A percentile compares a stretch with the other conserved stretches of the same genome.
Evolutionary conservation across 2,329 filamentous ascomycete species (phyloP).

Genomic region (Penicillium sp.): DNA sequence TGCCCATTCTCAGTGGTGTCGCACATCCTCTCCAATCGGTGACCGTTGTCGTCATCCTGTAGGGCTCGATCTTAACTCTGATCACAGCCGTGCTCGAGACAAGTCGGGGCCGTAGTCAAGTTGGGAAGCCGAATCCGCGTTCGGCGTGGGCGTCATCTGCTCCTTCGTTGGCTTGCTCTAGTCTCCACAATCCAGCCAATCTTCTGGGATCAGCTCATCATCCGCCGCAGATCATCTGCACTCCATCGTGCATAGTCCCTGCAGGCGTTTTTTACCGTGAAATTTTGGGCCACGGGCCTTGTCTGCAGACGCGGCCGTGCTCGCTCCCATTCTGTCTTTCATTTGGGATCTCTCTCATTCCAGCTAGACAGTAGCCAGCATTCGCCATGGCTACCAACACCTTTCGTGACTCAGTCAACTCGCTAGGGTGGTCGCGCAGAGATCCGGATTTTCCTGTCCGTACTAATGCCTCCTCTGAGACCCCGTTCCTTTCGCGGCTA

Average conservation of each 20-base stretch:
- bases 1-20: neutral
- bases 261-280: slow-evolving; percentile 32
- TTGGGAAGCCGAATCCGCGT: slow-evolving; percentile 12
- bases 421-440: slow-evolving; percentile 88
- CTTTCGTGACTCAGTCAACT: slow-evolving; percentile 93
- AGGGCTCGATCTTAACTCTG: neutral
- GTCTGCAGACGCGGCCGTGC: slow-evolving; percentile 21
- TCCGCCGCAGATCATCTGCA: slow-evolving; percentile 53
- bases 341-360: slow-evolving; percentile 11
- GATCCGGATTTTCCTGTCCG: slow-evolving; percentile 73
- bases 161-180: slow-evolving; percentile 24
- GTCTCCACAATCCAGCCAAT: slow-evolving; percentile 21
- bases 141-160: slow-evolving; percentile 36
- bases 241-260: slow-evolving; percentile 47
- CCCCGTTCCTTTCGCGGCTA: slow-evolving; percentile 76
- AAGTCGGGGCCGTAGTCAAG: slow-evolving; percentile 7
- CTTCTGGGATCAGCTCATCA: slow-evolving; percentile 23
- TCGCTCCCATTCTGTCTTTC: slow-evolving; percentile 12
- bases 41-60: neutral
- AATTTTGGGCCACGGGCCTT: slow-evolving; percentile 18
- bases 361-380: neutral
- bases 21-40: neutral
- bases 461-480: slow-evolving; percentile 60
- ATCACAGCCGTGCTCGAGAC: slow-evolving; percentile 1
- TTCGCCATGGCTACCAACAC: slow-evolving; percentile 52